phyloP scores from a whole-genome alignment of 331 rosid genomes.

The Pyrus hybrid region DNA sequence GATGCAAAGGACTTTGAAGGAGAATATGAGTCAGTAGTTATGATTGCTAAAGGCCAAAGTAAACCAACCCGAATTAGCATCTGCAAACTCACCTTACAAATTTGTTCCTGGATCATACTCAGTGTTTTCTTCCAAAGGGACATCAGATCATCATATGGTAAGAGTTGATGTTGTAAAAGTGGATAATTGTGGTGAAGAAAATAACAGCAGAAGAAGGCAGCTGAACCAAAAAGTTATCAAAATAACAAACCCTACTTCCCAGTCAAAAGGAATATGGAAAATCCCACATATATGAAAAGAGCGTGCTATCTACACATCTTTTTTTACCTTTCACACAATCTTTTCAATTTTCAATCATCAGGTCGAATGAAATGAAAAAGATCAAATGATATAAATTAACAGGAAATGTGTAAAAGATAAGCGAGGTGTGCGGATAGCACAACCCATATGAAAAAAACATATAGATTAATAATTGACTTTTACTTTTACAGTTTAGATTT shows the following conservation, averaged over 20 bases:
- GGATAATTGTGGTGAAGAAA: conserved; percentile 19
- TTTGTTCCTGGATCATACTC: conserved; percentile 86
- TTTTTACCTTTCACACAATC: too few relatives aligned
- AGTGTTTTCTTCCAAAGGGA: conserved; percentile 85
- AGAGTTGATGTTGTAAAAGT: conserved; percentile 61
- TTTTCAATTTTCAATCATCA: too few relatives aligned
- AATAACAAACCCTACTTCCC: conserved; percentile 35
- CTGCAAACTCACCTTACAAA: conserved; percentile 54
- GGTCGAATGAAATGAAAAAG: too few relatives aligned
- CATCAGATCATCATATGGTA: conserved; percentile 97
- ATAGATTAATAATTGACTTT: neutral
- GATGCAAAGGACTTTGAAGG: conserved; percentile 89
- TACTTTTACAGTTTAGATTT: conserved; percentile 3
- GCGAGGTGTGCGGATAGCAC: too few relatives aligned
- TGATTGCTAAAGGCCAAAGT: conserved; percentile 99
- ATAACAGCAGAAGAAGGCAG: conserved; percentile 23
- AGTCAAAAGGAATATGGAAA: conserved; percentile 46
- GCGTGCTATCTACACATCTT: too few relatives aligned
- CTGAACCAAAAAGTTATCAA: conserved; percentile 39
- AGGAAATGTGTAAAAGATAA: too few relatives aligned
- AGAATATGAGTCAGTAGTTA: conserved; percentile 89
- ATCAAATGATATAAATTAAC: too few relatives aligned
- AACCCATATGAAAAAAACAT: neutral
- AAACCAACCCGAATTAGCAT: conserved; percentile 31
- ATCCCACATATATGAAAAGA: conserved; percentile 14